phyloP scores from a whole-genome alignment of 352 stramenopile genomes.

The Pythium aristosporum region DNA sequence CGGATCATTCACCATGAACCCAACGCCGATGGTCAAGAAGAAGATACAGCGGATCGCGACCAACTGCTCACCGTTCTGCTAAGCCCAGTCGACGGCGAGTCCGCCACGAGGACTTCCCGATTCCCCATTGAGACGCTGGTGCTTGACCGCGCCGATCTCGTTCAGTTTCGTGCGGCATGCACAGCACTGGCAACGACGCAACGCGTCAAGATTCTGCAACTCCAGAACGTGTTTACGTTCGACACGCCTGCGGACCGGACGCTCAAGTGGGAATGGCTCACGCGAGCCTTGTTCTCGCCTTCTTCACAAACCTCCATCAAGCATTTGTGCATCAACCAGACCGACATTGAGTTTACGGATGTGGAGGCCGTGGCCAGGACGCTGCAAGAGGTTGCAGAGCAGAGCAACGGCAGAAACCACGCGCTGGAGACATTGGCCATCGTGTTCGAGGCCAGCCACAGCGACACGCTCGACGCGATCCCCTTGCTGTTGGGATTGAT shows the following conservation, averaged over 20 bases:
- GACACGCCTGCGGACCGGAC: not conserved
- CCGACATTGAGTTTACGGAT: conserved; percentile 1
- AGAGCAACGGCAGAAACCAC: not conserved
- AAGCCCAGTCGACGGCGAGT: not conserved
- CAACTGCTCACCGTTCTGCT: not conserved
- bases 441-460: not conserved
- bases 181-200: conserved; percentile 6
- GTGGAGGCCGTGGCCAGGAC: conserved; percentile 3
- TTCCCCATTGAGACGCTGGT: conserved; percentile 10
- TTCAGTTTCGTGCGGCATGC: conserved; percentile 11
- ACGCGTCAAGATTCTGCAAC: conserved; percentile 18
- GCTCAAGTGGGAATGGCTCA: conserved; percentile 20
- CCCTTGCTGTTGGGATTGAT: not conserved
- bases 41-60: not conserved
- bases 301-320: conserved; percentile 17
- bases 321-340: conserved; percentile 14
- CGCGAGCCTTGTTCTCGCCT: not conserved
- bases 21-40: not conserved
- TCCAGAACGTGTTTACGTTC: conserved; percentile 18
- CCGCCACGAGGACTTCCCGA: not conserved
- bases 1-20: not conserved
- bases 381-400: not conserved
- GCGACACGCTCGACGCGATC: conserved; percentile 10
- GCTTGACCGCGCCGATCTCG: conserved; percentile 9
- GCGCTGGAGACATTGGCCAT: conserved; percentile 8